Evolutionary conservation across 1,284 basidiomycete genomes (phyloP).

Genomic region (Wallemia ichthyophaga): DNA sequence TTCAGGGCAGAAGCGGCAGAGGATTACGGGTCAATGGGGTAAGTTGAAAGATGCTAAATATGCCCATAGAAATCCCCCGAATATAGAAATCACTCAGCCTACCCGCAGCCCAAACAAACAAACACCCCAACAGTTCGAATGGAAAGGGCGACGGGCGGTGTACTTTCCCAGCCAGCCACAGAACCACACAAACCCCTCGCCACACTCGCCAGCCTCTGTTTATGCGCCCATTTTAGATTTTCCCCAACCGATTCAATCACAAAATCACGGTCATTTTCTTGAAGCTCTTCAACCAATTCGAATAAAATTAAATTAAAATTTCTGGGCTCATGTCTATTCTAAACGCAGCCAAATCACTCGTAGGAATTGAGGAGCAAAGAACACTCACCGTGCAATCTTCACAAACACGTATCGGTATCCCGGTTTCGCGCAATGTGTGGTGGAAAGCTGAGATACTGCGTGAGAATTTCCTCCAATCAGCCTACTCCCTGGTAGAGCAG

Average conservation of each 20-base stretch:
- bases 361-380: conserved; percentile 9
- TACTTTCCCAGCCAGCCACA: neutral
- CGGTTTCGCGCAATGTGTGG: conserved; percentile 54
- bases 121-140: neutral
- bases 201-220: neutral
- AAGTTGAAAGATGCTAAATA: too few species aligned
- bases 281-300: neutral
- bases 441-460: conserved; percentile 58
- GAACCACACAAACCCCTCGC: neutral
- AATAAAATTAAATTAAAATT: neutral
- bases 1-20: too few species aligned
- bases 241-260: neutral
- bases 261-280: neutral
- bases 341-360: neutral
- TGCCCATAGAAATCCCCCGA: too few species aligned
- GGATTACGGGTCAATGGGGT: too few species aligned
- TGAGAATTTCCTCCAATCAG: conserved; percentile 44
- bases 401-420: conserved; percentile 30
- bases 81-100: too few species aligned
- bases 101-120: neutral
- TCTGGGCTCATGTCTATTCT: neutral
- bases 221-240: neutral
- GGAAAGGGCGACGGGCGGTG: too few species aligned
- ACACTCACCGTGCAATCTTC: conserved; percentile 18
- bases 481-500: conserved; percentile 19